Percentiles rank a stretch among this genome's conserved stretches.
Conservation (phyloP, 306 rosid genomes). For the Mimosa bimucronata region DNA sequence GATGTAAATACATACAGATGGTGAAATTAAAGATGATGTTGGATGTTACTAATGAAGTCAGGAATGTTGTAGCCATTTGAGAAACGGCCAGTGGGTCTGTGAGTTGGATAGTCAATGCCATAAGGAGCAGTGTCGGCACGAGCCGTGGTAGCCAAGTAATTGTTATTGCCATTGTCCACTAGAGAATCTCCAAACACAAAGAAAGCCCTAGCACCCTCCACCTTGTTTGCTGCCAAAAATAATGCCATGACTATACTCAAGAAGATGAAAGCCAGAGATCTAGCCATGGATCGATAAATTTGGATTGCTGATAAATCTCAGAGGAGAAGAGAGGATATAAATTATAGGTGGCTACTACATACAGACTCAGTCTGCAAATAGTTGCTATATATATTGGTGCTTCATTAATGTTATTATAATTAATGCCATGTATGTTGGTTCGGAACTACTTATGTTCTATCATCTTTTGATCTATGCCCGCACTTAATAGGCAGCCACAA, state of each 20-base stretch:
- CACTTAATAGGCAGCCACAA: too few relatives aligned
- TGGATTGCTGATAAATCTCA: too few relatives aligned
- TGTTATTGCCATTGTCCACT: slow-evolving; percentile 79
- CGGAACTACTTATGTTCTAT: too few relatives aligned
- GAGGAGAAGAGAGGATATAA: not conserved
- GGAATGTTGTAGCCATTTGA: slow-evolving; percentile 85
- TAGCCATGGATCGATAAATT: slow-evolving; percentile 41
- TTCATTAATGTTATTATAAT: too few relatives aligned
- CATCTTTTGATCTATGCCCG: too few relatives aligned
- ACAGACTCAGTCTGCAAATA: not conserved
- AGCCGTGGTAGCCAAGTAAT: slow-evolving; percentile 73
- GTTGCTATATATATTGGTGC: too few relatives aligned
- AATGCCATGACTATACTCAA: slow-evolving; percentile 33
- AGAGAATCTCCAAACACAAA: slow-evolving; percentile 84
- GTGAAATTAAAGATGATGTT: too few relatives aligned
- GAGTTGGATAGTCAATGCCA: slow-evolving; percentile 74
- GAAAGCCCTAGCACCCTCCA: slow-evolving; percentile 72
- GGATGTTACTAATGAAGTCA: slow-evolving; percentile 62
- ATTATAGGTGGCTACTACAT: too few relatives aligned
- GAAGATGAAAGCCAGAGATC: slow-evolving; percentile 20
- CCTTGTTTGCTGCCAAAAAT: not conserved
- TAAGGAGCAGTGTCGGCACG: slow-evolving; percentile 74
- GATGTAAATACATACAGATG: too few relatives aligned
- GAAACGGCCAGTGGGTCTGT: slow-evolving; percentile 76
- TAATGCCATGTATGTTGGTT: too few relatives aligned